A percentile compares a stretch with the other conserved stretches of the same genome.
Conservation (phyloP, 179 eudicot species). For the Spinacia oleracea region DNA sequence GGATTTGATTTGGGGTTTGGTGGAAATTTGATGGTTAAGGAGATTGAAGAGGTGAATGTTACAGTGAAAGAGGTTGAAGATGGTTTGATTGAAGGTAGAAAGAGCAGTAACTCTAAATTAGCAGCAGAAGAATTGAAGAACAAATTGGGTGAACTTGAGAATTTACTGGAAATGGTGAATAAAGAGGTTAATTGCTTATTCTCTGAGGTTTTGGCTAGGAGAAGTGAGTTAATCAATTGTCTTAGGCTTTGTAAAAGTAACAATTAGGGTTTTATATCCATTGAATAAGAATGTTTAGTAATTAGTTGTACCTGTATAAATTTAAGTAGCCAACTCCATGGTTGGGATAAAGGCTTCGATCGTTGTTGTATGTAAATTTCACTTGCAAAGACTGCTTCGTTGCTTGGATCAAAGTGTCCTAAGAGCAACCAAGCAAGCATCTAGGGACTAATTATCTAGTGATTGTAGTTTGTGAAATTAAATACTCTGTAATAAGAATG, state of each 20-base stretch:
- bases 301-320: too few relatives aligned
- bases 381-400: neutral
- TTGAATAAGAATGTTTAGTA: too few relatives aligned
- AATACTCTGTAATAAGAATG: too few relatives aligned
- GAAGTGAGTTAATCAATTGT: slow-evolving; percentile 51
- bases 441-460: neutral
- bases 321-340: too few relatives aligned
- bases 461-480: too few relatives aligned
- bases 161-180: slow-evolving; percentile 33
- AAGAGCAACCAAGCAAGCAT: too few relatives aligned
- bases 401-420: neutral
- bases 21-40: slow-evolving; percentile 3
- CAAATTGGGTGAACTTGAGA: slow-evolving; percentile 43
- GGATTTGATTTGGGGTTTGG: slow-evolving; percentile 16
- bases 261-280: neutral
- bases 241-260: slow-evolving; percentile 28
- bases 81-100: slow-evolving; percentile 14
- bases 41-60: slow-evolving; percentile 23
- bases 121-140: slow-evolving; percentile 33
- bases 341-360: too few relatives aligned
- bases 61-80: slow-evolving; percentile 42
- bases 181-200: slow-evolving; percentile 46
- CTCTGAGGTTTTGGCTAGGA: slow-evolving; percentile 44
- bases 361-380: neutral
- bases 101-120: slow-evolving; percentile 5